phyloP scores from a whole-genome alignment of 345 rosid genomes.

The Eucalyptus pauciflora region DNA sequence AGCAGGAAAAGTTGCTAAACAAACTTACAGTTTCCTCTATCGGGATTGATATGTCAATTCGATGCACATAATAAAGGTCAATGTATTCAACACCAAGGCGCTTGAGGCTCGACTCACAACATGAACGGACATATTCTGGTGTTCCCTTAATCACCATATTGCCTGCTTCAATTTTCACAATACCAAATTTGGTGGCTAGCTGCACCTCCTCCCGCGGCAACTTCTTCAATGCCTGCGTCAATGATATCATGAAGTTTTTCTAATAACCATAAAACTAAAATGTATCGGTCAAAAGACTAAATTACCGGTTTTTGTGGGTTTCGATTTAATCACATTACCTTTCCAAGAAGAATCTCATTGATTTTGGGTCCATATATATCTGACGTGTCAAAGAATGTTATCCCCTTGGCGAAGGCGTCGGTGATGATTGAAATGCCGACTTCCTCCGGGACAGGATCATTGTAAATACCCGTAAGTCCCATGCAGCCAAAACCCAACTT shows the following conservation, averaged over 20 bases:
- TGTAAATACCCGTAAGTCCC: neutral
- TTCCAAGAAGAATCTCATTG: neutral
- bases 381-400: conserved; percentile 1
- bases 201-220: conserved; percentile 14
- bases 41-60: neutral
- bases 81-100: neutral
- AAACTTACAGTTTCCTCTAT: neutral
- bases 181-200: conserved; percentile 14
- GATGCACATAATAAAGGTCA: neutral
- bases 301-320: neutral
- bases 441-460: neutral
- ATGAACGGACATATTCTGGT: neutral
- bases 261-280: neutral
- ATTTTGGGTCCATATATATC: neutral
- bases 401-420: neutral
- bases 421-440: neutral
- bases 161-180: neutral
- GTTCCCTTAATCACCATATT: neutral
- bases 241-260: neutral
- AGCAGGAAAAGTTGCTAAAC: neutral
- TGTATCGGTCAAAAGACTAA: no score
- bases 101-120: neutral
- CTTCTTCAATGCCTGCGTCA: conserved; percentile 8
- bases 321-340: neutral
- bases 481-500: conserved; percentile 1